Evolutionary conservation across 352 stramenopile genomes (phyloP).

Genomic region (Globisporangium solare): DNA sequence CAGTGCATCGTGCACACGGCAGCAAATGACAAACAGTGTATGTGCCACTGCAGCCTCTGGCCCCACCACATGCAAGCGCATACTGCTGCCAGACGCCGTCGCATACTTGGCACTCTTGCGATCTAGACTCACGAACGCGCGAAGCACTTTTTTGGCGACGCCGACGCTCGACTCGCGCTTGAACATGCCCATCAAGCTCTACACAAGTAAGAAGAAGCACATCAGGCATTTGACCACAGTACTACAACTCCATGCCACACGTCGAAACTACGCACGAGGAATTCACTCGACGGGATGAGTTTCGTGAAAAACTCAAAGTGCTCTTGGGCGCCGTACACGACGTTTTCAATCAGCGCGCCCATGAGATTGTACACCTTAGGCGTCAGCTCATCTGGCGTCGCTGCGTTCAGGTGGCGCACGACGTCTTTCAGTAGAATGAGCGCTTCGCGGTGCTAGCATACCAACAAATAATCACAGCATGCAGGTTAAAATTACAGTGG

Average conservation of each 20-base stretch:
- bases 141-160: constrained; percentile 81
- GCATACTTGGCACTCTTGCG: constrained; percentile 15
- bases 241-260: no score
- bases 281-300: constrained; percentile 71
- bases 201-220: background rate
- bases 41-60: constrained; percentile 78
- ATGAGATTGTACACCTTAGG: constrained; percentile 64
- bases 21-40: constrained; percentile 83
- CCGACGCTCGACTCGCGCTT: constrained; percentile 73
- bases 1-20: constrained; percentile 78
- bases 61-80: constrained; percentile 63
- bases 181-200: constrained; percentile 85
- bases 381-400: constrained; percentile 51
- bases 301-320: constrained; percentile 67
- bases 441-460: constrained; percentile 55
- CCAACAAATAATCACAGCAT: background rate
- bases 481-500: no score
- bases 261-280: constrained; percentile 36
- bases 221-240: background rate
- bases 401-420: constrained; percentile 72
- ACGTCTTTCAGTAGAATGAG: constrained; percentile 84
- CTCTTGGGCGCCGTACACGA: constrained; percentile 65
- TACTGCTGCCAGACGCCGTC: constrained; percentile 13
- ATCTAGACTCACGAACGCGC: constrained; percentile 50
- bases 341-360: constrained; percentile 69